These are phyloP conservation scores for Hypoxylon lienhwacheense DNA, from an alignment of 495 filamentous ascomycete species.

Conservation along the genomic window DNA sequence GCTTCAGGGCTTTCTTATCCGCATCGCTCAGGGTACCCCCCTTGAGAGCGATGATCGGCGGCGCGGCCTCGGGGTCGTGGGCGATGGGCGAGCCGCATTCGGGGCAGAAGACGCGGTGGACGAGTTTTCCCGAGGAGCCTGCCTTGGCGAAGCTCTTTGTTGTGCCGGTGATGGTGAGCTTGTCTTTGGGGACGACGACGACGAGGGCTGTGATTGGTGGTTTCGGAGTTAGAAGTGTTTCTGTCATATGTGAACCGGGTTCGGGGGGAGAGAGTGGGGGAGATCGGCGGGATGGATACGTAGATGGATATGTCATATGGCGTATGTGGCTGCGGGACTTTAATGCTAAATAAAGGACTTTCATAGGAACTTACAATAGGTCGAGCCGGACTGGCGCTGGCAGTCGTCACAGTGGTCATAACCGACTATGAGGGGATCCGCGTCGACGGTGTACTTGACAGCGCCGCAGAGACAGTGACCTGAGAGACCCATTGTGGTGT, in stretches of 20 bases:
- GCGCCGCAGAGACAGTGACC: slow-evolving; percentile 73
- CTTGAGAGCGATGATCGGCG: slow-evolving; percentile 69
- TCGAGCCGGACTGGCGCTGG: slow-evolving; percentile 68
- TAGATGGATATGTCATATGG: not conserved
- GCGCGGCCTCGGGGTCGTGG: slow-evolving; percentile 68
- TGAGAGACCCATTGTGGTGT: slow-evolving; percentile 61
- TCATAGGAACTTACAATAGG: slow-evolving; percentile 68
- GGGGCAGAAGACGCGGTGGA: slow-evolving; percentile 68
- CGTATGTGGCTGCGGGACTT: not conserved
- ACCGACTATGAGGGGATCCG: slow-evolving; percentile 59
- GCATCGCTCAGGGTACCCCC: slow-evolving; percentile 62
- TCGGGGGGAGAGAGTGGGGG: not conserved
- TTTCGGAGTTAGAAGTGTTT: no score
- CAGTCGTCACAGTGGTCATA: slow-evolving; percentile 76
- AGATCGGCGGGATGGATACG: not conserved
- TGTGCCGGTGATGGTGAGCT: slow-evolving; percentile 61
- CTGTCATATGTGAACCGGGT: not conserved
- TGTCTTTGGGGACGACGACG: slow-evolving; percentile 64
- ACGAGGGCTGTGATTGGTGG: slow-evolving; percentile 69
- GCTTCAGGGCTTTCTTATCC: slow-evolving; percentile 69
- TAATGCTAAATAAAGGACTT: no score
- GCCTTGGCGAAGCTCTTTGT: slow-evolving; percentile 61
- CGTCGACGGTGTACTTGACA: slow-evolving; percentile 63
- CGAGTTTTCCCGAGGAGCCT: slow-evolving; percentile 58
- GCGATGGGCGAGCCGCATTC: slow-evolving; percentile 71